Conservation (phyloP, 345 rosid species). For the Eucalyptus curtisii region DNA sequence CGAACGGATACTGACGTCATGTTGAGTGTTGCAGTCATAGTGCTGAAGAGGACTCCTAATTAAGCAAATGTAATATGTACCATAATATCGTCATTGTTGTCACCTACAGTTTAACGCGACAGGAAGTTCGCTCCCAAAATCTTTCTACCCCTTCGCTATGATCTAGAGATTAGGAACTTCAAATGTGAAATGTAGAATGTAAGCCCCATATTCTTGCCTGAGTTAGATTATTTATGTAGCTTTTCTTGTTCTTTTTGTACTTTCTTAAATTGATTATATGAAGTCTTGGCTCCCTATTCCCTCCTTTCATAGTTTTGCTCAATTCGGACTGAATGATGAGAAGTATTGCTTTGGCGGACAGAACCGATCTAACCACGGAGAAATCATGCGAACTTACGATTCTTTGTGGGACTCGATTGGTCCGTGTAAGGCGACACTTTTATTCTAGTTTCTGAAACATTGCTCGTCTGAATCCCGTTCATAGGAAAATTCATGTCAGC, state of each 20-base stretch:
- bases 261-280: not conserved
- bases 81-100: not conserved
- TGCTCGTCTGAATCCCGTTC: not conserved
- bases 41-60: not conserved
- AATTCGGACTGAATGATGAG: not conserved
- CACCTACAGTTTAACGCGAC: not conserved
- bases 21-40: not conserved
- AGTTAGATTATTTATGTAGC: not conserved
- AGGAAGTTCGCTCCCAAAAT: not conserved
- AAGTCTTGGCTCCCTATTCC: not conserved
- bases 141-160: not conserved
- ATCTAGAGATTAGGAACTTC: not conserved
- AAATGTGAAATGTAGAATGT: not conserved
- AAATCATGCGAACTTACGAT: not conserved
- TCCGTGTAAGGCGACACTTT: not conserved
- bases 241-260: not conserved
- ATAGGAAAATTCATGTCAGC: not conserved
- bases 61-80: not conserved
- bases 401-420: not conserved
- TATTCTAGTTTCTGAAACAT: not conserved
- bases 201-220: not conserved
- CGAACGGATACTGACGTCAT: constrained; percentile 38
- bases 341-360: not conserved
- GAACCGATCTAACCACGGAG: not conserved
- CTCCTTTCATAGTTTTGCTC: not conserved